A percentile compares a stretch with the other conserved stretches of the same genome.
Conservation (phyloP, 2,329 filamentous ascomycete species). For the Macroventuria anomochaeta region DNA sequence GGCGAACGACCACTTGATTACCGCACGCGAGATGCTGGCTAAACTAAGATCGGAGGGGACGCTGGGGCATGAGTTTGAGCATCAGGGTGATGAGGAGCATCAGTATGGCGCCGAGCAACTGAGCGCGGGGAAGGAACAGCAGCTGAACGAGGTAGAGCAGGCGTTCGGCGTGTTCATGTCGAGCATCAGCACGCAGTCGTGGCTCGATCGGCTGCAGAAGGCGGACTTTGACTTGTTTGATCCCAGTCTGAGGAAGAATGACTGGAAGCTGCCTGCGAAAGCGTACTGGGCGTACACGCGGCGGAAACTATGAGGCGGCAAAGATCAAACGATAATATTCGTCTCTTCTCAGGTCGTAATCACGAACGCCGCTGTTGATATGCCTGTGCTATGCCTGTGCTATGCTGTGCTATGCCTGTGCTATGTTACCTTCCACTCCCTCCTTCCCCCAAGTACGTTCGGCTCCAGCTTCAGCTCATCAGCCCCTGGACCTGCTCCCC, state of each 20-base stretch:
- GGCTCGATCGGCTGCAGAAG: slow-evolving; percentile 77
- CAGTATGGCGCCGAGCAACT: slow-evolving; percentile 54
- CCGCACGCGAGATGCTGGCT: slow-evolving; percentile 87
- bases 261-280: slow-evolving; percentile 89
- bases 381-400: background rate
- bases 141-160: slow-evolving; percentile 63
- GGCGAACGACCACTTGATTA: slow-evolving; percentile 95
- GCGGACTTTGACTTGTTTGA: slow-evolving; percentile 84
- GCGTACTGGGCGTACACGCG: slow-evolving; percentile 67
- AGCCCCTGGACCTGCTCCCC: slow-evolving; percentile 36
- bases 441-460: too few relatives aligned
- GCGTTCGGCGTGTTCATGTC: slow-evolving; percentile 84
- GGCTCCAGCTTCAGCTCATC: slow-evolving; percentile 24
- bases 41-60: slow-evolving; percentile 76
- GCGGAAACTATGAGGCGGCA: slow-evolving; percentile 55
- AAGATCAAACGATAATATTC: too few relatives aligned
- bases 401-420: background rate
- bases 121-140: slow-evolving; percentile 44
- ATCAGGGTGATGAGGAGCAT: slow-evolving; percentile 76
- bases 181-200: slow-evolving; percentile 77
- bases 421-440: too few relatives aligned
- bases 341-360: too few relatives aligned
- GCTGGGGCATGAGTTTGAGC: slow-evolving; percentile 87
- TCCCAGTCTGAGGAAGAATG: slow-evolving; percentile 65
- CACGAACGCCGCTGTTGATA: background rate